Conservation (phyloP, 768 basidiomycete genomes). For the Xerocomellus dryophilus region DNA sequence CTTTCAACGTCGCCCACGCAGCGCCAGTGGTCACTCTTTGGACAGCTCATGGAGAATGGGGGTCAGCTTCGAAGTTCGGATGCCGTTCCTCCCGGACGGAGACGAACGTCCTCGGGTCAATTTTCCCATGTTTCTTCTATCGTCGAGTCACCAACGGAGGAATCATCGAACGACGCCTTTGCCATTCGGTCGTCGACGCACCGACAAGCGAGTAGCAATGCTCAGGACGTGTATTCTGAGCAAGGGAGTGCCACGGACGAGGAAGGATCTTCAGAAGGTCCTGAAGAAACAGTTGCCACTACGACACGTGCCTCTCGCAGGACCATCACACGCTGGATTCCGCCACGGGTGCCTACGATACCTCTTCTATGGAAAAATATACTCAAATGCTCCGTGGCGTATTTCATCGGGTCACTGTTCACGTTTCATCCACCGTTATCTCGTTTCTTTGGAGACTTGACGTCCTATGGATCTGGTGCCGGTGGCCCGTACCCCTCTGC, state of each 20-base stretch:
- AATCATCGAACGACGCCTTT: background rate
- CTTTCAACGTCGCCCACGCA: constrained; percentile 22
- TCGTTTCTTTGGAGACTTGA: constrained; percentile 59
- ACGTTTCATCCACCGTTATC: constrained; percentile 83
- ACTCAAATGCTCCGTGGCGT: constrained; percentile 88
- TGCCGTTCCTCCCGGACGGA: background rate
- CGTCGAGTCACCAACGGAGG: constrained; percentile 5
- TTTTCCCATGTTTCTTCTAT: background rate
- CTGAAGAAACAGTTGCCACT: constrained; percentile 8
- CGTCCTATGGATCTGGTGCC: constrained; percentile 45
- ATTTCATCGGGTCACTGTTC: constrained; percentile 87
- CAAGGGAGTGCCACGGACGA: constrained; percentile 1
- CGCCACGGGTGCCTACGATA: constrained; percentile 35
- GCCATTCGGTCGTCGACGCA: background rate
- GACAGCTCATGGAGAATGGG: constrained; percentile 69
- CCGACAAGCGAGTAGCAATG: background rate
- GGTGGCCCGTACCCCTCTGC: constrained; percentile 69
- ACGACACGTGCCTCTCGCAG: constrained; percentile 10
- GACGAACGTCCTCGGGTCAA: constrained; percentile 5
- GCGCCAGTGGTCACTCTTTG: constrained; percentile 64
- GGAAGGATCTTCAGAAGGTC: constrained; percentile 13
- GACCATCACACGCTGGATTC: constrained; percentile 7
- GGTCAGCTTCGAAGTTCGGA: constrained; percentile 35
- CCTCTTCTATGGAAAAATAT: constrained; percentile 64
- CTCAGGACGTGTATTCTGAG: background rate